phyloP scores from a whole-genome alignment of 306 rosid genomes.

The Pachyrhizus erosus region DNA sequence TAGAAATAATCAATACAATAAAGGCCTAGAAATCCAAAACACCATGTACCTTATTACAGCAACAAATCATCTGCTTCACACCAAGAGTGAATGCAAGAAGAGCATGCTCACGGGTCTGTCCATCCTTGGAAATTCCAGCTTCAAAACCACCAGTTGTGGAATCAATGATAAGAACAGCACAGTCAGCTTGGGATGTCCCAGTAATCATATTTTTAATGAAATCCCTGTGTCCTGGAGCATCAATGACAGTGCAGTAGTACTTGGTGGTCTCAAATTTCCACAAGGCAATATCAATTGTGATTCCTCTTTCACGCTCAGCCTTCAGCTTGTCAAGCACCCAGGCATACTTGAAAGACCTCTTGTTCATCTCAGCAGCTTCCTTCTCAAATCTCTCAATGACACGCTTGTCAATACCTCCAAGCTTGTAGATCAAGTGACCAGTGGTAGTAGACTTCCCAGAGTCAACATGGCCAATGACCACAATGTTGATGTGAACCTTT shows the following conservation, averaged over 20 bases:
- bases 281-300: slow-evolving; percentile 15
- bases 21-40: background rate
- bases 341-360: slow-evolving; percentile 20
- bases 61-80: slow-evolving; percentile 20
- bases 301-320: slow-evolving; percentile 27
- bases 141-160: slow-evolving; percentile 18
- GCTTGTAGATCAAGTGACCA: slow-evolving; percentile 3
- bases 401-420: slow-evolving; percentile 21
- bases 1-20: background rate
- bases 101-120: slow-evolving; percentile 9
- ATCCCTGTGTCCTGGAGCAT: slow-evolving; percentile 18
- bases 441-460: slow-evolving; percentile 5
- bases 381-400: slow-evolving; percentile 11
- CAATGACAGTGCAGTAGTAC: slow-evolving; percentile 8
- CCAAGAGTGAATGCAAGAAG: background rate
- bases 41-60: background rate
- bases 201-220: slow-evolving; percentile 10
- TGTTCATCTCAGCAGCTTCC: slow-evolving; percentile 30
- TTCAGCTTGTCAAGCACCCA: slow-evolving; percentile 20
- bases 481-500: slow-evolving; percentile 2
- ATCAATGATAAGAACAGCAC: slow-evolving; percentile 14
- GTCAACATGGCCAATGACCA: slow-evolving; percentile 19
- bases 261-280: slow-evolving; percentile 11
- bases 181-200: slow-evolving; percentile 3
- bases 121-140: slow-evolving; percentile 9